Evolutionary conservation across 2,329 filamentous ascomycete species (phyloP), one percentile per base, ranked within the genome.

Genomic region (Aspergillus flavus): DNA sequence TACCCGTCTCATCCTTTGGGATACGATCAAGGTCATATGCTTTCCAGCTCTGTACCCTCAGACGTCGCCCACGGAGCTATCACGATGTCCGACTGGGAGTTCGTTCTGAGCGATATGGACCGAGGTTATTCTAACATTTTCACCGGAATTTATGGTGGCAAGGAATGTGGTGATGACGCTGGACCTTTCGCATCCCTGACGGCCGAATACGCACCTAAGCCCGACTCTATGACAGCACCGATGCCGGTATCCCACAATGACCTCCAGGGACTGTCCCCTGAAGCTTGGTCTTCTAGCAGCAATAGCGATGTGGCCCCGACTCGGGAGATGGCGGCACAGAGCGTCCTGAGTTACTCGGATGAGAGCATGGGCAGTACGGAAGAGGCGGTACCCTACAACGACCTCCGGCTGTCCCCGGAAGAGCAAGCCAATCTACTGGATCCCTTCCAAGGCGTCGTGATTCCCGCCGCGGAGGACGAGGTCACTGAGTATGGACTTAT

Each of bases 51-150:
- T 77, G 78, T 85, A 73, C 71, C 72, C 69, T 71, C 76, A 69
- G 50, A 76, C 68, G 61, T 75, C 3, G 79, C 78, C 19, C 39
- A 59, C 6, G 70, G 72, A 4, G 66, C 70, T 2, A 83, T 89
- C 14, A 88, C 88, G 0, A 80, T 88, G 10, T 83, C 87, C 0
- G 92, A 95, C 70, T 96, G 93, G 93, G 93, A 96, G 75, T 87
- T 89, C 1, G 83, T 96, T 0, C 84, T 96, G 2, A 89, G 90
- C 4, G 90, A 89, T 26, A 88, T 96, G 75, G 93, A 96, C 70
- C 89, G 89, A 41, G 92, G 92, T 0, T 86, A 90, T 67, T 87
- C 89, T 59, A 96, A 94, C 72, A 90, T 96, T n/a, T 95, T 83
- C 63, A 83, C 81, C 23, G 79, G 79, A 4, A 78, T 84, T n/a